Evolutionary conservation across 1,284 basidiomycete species (phyloP), one percentile per base, ranked within the genome.

Genomic region (Marasmius sp.): DNA sequence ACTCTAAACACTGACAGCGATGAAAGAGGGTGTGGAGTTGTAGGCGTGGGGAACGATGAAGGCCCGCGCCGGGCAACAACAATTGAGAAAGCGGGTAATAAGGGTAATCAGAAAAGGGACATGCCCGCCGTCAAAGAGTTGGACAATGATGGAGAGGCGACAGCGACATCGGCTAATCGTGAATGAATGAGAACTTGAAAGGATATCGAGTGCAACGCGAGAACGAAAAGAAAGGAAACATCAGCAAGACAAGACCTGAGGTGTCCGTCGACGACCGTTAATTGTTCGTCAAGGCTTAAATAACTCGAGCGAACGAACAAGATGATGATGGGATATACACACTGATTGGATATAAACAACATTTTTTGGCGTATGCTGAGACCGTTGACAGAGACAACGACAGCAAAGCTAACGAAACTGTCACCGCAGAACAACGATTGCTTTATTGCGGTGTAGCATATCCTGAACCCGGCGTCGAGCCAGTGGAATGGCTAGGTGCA

Each of bases 371-470:
- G 57, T 62, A 61, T 61, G 47, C 54, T 53, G 52, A n/a, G 10
- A 3, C 3, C 41, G 41, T 27, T 27, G n/a, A 6, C 41, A 43
- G n/a, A 43, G 12, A 12, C 41, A n/a, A n/a, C n/a, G 41, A 43
- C 41, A 43, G 41, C 12, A 43, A 43, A 43, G 41, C 41, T n/a
- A 43, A n/a, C n/a, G 39, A 27, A 41, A 20, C 10, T 49, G 33
- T 43, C 53, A 36, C 10, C 27, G 41, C 54, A 61, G 18, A 33
- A 55, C 14, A 38, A 54, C 16, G 20, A 27, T 33, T 43, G 38
- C 50, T 61, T 74, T 73, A 83, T 67, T 83, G 81, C 14, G 81
- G 79, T 34, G 81, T 81, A 50, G 75, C 78, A 67, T 77, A 84
- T 33, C 80, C 76, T 41, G 82, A 78, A 3, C 80, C 81, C 36